These are phyloP conservation scores for Eutrema japonicum DNA, from an alignment of 345 rosid genomes.

Conservation along the genomic window DNA sequence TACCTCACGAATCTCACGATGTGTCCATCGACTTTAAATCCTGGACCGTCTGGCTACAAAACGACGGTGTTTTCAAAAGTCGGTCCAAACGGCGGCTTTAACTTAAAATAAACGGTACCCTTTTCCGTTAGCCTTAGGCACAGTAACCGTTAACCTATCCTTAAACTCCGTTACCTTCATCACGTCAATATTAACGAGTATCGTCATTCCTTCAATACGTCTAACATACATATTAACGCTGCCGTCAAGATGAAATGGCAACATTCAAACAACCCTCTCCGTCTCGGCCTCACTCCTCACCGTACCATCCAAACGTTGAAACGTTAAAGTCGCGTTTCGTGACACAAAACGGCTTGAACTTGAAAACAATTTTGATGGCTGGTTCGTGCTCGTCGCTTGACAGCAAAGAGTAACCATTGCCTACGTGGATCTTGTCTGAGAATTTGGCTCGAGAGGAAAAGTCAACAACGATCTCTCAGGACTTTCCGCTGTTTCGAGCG, in stretches of 20 bases:
- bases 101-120: slow-evolving; percentile 51
- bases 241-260: slow-evolving; percentile 57
- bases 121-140: slow-evolving; percentile 72
- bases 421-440: slow-evolving; percentile 45
- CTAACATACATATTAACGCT: slow-evolving; percentile 60
- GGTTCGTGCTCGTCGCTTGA: slow-evolving; percentile 51
- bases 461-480: slow-evolving; percentile 60
- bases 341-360: slow-evolving; percentile 51
- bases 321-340: slow-evolving; percentile 48
- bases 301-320: slow-evolving; percentile 80
- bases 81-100: slow-evolving; percentile 36
- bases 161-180: slow-evolving; percentile 55
- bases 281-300: slow-evolving; percentile 44
- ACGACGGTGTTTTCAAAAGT: slow-evolving; percentile 51
- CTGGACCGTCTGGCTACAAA: slow-evolving; percentile 63
- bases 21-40: slow-evolving; percentile 58
- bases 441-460: slow-evolving; percentile 42
- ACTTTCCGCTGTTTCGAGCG: slow-evolving; percentile 49
- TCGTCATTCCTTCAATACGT: slow-evolving; percentile 63
- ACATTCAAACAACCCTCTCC: slow-evolving; percentile 46
- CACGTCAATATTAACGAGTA: slow-evolving; percentile 57
- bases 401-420: slow-evolving; percentile 69
- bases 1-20: no score
- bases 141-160: slow-evolving; percentile 50
- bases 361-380: slow-evolving; percentile 50